Percentiles rank a stretch among this genome's conserved stretches.
These are phyloP conservation scores for Botryotinia narcissicola DNA, from an alignment of 2,329 filamentous ascomycete genomes.

Conservation along the genomic window DNA sequence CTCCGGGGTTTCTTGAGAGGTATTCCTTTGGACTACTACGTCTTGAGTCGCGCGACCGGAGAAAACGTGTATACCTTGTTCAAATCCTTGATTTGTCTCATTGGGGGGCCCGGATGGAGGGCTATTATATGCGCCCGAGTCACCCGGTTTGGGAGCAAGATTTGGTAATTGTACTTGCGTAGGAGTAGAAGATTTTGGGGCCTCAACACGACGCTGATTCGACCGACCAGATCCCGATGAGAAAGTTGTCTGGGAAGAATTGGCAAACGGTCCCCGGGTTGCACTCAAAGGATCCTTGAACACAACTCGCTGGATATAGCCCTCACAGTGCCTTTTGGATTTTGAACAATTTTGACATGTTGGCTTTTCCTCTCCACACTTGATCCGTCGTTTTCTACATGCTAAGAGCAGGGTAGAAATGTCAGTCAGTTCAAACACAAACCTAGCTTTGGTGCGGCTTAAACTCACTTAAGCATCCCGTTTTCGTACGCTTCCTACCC, in stretches of 20 bases:
- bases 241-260: slow-evolving; percentile 31
- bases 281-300: slow-evolving; percentile 72
- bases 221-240: slow-evolving; percentile 18
- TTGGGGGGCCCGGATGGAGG: background rate
- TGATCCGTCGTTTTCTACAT: slow-evolving; percentile 91
- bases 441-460: no score
- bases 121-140: background rate
- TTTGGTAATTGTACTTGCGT: slow-evolving; percentile 8
- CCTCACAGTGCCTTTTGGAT: slow-evolving; percentile 79
- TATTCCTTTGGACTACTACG: background rate
- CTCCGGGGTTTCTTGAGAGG: background rate
- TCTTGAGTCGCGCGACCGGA: background rate
- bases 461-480: slow-evolving; percentile 79
- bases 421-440: background rate
- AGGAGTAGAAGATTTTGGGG: slow-evolving; percentile 18
- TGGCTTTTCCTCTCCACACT: slow-evolving; percentile 88
- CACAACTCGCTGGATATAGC: slow-evolving; percentile 76
- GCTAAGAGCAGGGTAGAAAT: slow-evolving; percentile 48
- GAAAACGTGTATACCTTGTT: slow-evolving; percentile 21
- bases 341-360: slow-evolving; percentile 82
- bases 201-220: slow-evolving; percentile 24
- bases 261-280: slow-evolving; percentile 45
- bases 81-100: slow-evolving; percentile 6
- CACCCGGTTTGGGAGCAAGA: slow-evolving; percentile 14
- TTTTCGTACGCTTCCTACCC: slow-evolving; percentile 68